Conservation (phyloP, 1,284 basidiomycete genomes). For the Marasmius sp. region DNA sequence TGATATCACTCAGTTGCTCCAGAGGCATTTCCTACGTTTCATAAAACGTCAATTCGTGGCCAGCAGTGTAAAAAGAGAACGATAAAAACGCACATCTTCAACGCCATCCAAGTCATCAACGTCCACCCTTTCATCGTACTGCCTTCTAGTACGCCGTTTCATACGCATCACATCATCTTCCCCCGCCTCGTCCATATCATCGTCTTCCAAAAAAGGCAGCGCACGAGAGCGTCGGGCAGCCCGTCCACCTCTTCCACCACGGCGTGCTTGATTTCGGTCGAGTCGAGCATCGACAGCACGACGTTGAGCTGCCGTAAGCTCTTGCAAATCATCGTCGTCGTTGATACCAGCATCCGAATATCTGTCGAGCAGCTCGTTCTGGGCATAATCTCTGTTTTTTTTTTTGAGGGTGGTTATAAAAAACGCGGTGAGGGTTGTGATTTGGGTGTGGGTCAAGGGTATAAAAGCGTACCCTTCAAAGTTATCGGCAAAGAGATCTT, state of each 20-base stretch:
- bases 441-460: slow-evolving; percentile 5
- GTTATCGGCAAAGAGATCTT: slow-evolving; percentile 89
- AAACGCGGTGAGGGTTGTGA: slow-evolving; percentile 4
- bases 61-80: slow-evolving; percentile 2
- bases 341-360: slow-evolving; percentile 90
- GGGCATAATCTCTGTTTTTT: slow-evolving; percentile 78
- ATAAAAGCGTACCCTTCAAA: slow-evolving; percentile 60
- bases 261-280: slow-evolving; percentile 83
- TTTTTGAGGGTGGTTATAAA: slow-evolving; percentile 11
- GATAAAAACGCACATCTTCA: slow-evolving; percentile 62
- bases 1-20: slow-evolving; percentile 97
- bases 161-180: slow-evolving; percentile 63
- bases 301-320: slow-evolving; percentile 72
- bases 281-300: slow-evolving; percentile 87
- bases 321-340: slow-evolving; percentile 78
- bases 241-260: slow-evolving; percentile 63
- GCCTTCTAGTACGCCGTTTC: slow-evolving; percentile 76
- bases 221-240: slow-evolving; percentile 77
- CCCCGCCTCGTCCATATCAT: slow-evolving; percentile 46
- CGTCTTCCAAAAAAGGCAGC: slow-evolving; percentile 82
- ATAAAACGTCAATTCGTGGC: slow-evolving; percentile 9
- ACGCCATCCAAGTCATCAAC: slow-evolving; percentile 83
- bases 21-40: slow-evolving; percentile 82
- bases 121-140: slow-evolving; percentile 87
- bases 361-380: slow-evolving; percentile 79